Evolutionary conservation across 352 stramenopile species (phyloP), one percentile per base, ranked within the genome.

Genomic region (Phytopythium cucurbitacearum): DNA sequence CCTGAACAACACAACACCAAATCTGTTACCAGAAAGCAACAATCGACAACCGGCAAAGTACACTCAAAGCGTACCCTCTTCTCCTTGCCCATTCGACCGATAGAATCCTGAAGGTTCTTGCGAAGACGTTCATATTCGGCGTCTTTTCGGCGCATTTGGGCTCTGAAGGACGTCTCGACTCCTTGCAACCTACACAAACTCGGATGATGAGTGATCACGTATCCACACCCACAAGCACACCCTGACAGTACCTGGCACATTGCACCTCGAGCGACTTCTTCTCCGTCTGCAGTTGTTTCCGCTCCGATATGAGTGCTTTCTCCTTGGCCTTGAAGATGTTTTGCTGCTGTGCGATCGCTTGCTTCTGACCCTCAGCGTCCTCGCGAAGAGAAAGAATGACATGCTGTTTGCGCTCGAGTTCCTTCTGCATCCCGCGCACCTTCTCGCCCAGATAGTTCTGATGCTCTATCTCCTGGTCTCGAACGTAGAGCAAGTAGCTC

Each of bases 71-170:
- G 7, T 61, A 89, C 80, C 42, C 73, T 57, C 47, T 83, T 77
- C 47, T 86, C 75, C 53, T 86, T 91, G 32, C 65, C 60, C 52
- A 61, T 69, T 28, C 77, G 75, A 33, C 62, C 62, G 1, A 73
- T 67, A 0, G 61, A 63, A 21, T 88, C 76, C 55, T 91, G 73
- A n/a, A 91, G 53, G 45, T 47, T 85, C 62, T 91, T 91, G 40
- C 74, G 70, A 10, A 93, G 56, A 5, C 83, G 70, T 50, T 87
- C 75, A 60, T 91, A 91, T 37, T 89, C 75, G 36, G 81, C 67
- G 57, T 93, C 83, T 52, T 89, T 90, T 38, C 71, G 73, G 21
- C 80, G 70, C 51, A 93, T 35, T 45, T 93, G 79, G 4, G 83
- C 73, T 45, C 89, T 91, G 53, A 74, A 91, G 7, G 74, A 75